Percentiles rank a stretch among this genome's conserved stretches.
Evolutionary conservation across 257 asterid genomes (phyloP).

Genomic region (Catharanthus roseus): DNA sequence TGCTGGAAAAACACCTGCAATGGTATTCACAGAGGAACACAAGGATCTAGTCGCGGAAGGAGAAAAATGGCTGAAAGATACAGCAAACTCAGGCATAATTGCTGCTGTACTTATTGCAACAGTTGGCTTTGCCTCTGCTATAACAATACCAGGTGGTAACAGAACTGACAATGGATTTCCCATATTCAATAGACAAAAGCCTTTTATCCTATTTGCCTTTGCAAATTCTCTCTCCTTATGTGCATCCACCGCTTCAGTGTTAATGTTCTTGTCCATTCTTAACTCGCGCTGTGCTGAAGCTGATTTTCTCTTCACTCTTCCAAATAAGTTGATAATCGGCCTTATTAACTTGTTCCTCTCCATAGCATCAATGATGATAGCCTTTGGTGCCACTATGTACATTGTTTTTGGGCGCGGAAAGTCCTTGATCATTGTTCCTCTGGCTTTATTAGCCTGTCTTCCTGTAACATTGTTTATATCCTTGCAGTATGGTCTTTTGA

Average conservation of each 20-base stretch:
- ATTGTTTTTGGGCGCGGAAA: slow-evolving; percentile 14
- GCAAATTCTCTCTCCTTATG: slow-evolving; percentile 33
- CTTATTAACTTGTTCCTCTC: slow-evolving; percentile 15
- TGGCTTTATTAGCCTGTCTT: slow-evolving; percentile 13
- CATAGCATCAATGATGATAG: slow-evolving; percentile 15
- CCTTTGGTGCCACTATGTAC: slow-evolving; percentile 17
- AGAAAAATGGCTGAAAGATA: slow-evolving; percentile 39
- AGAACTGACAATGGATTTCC: slow-evolving; percentile 23
- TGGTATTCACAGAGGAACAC: slow-evolving; percentile 28
- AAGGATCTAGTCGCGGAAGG: slow-evolving; percentile 23
- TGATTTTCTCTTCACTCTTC: slow-evolving; percentile 21
- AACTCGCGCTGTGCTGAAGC: slow-evolving; percentile 20
- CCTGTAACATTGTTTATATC: slow-evolving; percentile 13
- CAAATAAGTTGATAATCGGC: slow-evolving; percentile 20
- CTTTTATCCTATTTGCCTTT: slow-evolving; percentile 22
- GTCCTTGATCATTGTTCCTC: slow-evolving; percentile 9
- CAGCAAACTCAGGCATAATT: slow-evolving; percentile 31
- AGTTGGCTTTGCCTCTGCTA: slow-evolving; percentile 34
- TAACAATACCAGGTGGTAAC: slow-evolving; percentile 33
- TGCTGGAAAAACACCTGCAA: slow-evolving; percentile 24
- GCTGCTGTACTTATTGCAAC: slow-evolving; percentile 35
- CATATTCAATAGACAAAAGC: slow-evolving; percentile 9
- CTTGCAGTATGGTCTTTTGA: slow-evolving; percentile 13
- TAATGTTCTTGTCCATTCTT: slow-evolving; percentile 21
- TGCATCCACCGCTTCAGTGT: slow-evolving; percentile 20